Base-by-base conservation (phyloP, 352 stramenopile genomes). In the Pythium plurisporium region DNA sequence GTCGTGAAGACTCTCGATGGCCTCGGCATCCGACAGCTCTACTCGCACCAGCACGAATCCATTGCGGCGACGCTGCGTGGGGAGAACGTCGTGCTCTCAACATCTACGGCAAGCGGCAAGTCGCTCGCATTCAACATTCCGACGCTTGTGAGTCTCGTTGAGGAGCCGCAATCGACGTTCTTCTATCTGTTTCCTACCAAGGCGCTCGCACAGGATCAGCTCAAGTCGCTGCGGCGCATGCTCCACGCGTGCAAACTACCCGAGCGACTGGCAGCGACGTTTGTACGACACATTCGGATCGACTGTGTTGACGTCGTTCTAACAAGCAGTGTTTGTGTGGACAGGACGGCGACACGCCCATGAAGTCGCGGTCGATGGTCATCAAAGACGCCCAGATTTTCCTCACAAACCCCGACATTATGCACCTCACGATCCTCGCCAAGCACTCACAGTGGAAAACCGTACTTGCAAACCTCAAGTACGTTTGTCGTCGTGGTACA, bases 131-230 rank as follows among this genome's bases (percentile, higher is more conserved):
- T 98, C 76, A 94, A 96, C 55, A 63, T 99, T 6, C 96, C 96
- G 11, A 96, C 98, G 59, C 65, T 99, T 22, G 61, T 86, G 62
- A 75, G 58, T 64, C 75, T 89, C 30, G 56, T 92, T 1, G 51
- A 72, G 37, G 80, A 80, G n/a, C 47, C 69, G 2, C 26, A 65
- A 9, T 73, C 87, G 31, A 91, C 70, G 50, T 94, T 77, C 80
- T 69, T 99, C 40, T 96, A 98, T 38, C 56, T 99, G 5, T 99
- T 99, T 61, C 97, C 97, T 0, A 99, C 97, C 14, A 99, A 99
- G 65, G 96, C 96, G 26, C 73, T 99, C 9, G 97, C 97, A 0
- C 96, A 99, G 69, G 97, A 99, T 79, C 97, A 99, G 70, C 73
- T 98, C 12, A 89, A 92, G 41, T 94, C 95, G 44, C 64, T 98